Base-by-base conservation (phyloP, 2,329 filamentous ascomycete genomes). In the Fonsecaea erecta region DNA sequence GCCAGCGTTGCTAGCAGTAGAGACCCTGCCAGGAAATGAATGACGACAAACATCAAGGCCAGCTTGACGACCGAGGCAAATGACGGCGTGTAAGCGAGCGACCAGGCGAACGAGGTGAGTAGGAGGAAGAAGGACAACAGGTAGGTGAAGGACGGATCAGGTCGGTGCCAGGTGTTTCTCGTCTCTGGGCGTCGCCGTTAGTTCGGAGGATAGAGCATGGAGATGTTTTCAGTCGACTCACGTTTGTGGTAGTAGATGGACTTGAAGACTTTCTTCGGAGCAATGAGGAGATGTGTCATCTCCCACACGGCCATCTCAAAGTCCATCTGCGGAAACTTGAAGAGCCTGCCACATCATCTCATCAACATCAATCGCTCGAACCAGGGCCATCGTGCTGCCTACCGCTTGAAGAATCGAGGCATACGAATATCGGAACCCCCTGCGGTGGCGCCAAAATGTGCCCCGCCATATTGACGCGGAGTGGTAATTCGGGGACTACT, bases 291-390 rank as follows among this genome's bases (percentile, higher is more conserved):
- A 72, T 84, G 86, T 67, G 86, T 88, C 85, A 90, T 90, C 76
- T 90, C 88, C 88, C 88, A 90, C 71, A 89, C 85, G 21, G 88
- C 88, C 82, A 89, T 88, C 74, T 90, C 88, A 74, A 90, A 90
- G 79, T 90, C 88, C 88, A 90, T 90, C 71, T 89, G 87, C 11
- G 87, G 87, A 73, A 90, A 90, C 75, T 90, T 90, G 82, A 90
- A 89, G 56, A 90, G 78, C 64, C 83, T 84, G 57, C 21, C 40
- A n/a, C 26, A 32, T n/a, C 16, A 16, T 16, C 35, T 54, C 72
- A 68, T 60, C 53, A 65, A 65, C 12, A 21, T 52, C 52, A 26
- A 28, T 16, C 14, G 30, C 61, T 30, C 16, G 18, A 28, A 16
- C 37, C 60, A 46, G 71, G 56, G 63, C 51, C 53, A 24, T 60